Evolutionary conservation across 2,329 filamentous ascomycete genomes (phyloP).

Genomic region (Erysiphe pulchra): DNA sequence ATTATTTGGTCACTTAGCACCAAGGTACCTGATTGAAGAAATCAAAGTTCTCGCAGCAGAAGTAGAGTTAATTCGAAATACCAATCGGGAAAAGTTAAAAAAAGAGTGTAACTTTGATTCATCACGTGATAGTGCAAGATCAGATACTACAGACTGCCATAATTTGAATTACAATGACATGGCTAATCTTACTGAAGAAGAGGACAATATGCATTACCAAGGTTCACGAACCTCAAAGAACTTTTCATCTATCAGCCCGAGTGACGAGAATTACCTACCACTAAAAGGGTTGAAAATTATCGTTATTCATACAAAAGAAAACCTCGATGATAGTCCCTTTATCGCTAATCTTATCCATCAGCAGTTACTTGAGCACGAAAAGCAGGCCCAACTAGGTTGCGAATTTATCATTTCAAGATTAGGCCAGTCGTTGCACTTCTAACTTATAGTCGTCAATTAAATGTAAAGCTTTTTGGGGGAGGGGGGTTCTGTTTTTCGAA

Average conservation of each 20-base stretch:
- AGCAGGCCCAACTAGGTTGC: conserved; percentile 34
- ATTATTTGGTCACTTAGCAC: conserved; percentile 74
- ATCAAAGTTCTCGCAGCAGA: conserved; percentile 37
- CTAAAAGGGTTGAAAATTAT: conserved; percentile 55
- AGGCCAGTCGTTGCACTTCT: conserved; percentile 27
- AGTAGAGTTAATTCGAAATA: conserved; percentile 5
- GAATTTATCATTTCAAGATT: conserved; percentile 47
- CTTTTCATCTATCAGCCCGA: background rate
- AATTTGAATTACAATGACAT: background rate
- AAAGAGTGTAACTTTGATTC: conserved; percentile 8
- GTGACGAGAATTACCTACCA: conserved; percentile 1
- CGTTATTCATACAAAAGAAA: conserved; percentile 87
- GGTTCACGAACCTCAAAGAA: no score
- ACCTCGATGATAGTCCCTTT: conserved; percentile 40
- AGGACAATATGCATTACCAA: background rate
- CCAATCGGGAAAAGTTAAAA: conserved; percentile 10
- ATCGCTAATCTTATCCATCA: conserved; percentile 40
- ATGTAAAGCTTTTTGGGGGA: no score
- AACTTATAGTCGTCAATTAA: background rate
- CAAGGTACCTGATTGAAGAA: conserved; percentile 59
- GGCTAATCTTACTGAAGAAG: no score
- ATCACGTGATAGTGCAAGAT: background rate
- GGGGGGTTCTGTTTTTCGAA: no score
- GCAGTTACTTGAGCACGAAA: conserved; percentile 41
- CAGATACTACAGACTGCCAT: background rate